Conservation (phyloP, 2,329 filamentous ascomycete genomes). For the Leptographium radiaticola region DNA sequence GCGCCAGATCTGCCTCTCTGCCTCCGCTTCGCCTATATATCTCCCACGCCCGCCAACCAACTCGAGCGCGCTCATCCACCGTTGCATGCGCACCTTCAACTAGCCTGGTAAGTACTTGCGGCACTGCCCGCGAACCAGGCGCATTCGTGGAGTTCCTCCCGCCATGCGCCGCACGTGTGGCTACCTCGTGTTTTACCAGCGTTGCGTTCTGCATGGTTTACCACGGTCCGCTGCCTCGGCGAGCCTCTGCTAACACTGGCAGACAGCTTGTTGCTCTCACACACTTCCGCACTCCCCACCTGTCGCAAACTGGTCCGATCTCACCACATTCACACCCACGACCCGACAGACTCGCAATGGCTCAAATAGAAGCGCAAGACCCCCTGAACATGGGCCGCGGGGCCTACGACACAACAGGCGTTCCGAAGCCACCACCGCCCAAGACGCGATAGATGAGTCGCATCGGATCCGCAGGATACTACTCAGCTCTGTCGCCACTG, state of each 20-base stretch:
- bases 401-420: constrained; percentile 24
- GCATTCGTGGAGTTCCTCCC: not conserved
- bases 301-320: not conserved
- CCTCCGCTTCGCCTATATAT: not conserved
- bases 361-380: constrained; percentile 17
- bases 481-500: not conserved
- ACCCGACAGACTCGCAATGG: constrained; percentile 16
- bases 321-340: not conserved
- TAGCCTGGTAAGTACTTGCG: not conserved
- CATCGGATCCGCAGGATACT: not conserved
- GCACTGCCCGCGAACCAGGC: not conserved
- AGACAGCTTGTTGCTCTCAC: not conserved
- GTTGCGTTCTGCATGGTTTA: no score
- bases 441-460: constrained; percentile 17
- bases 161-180: no score
- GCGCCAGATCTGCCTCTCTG: not conserved
- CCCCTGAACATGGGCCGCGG: constrained; percentile 22
- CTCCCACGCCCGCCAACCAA: not conserved
- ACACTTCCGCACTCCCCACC: not conserved
- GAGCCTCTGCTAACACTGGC: not conserved
- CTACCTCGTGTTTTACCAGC: no score
- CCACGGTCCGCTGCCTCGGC: no score
- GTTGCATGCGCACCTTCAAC: not conserved
- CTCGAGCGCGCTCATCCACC: not conserved
- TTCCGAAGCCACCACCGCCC: constrained; percentile 23